phyloP scores from a whole-genome alignment of 371 early-diverging fungal genomes.

The Syncephalastrum monosporum region DNA sequence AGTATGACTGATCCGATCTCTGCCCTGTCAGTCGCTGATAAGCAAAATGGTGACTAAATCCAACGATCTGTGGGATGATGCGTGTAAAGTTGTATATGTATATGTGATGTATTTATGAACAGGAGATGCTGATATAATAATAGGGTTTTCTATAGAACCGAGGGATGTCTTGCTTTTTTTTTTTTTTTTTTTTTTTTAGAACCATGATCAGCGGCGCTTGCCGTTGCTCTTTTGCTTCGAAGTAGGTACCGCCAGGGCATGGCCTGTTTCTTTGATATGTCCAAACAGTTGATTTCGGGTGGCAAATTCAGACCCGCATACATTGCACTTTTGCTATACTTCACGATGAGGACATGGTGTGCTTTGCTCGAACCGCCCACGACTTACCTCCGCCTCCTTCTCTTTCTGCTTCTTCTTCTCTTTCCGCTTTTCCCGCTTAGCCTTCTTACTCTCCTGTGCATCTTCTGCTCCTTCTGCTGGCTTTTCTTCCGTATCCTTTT shows the following conservation, averaged over 20 bases:
- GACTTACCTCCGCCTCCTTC: background rate
- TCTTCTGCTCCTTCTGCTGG: slow-evolving; percentile 23
- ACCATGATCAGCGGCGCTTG: slow-evolving; percentile 1
- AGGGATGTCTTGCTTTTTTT: slow-evolving; percentile 1
- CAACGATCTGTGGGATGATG: no score
- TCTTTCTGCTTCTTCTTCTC: slow-evolving; percentile 53
- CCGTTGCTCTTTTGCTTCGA: no score
- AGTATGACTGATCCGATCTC: no score
- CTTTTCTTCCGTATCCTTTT: slow-evolving; percentile 10
- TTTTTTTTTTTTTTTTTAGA: background rate
- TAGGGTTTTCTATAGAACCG: background rate
- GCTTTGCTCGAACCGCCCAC: background rate
- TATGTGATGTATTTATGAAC: no score
- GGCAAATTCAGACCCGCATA: slow-evolving; percentile 59
- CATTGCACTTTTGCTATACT: slow-evolving; percentile 55
- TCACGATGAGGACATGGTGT: background rate
- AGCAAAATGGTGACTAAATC: no score
- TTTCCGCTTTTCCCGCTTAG: slow-evolving; percentile 40
- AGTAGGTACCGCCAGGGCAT: slow-evolving; percentile 53
- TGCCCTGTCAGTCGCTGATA: no score
- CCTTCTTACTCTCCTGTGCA: slow-evolving; percentile 43
- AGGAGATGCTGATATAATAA: background rate
- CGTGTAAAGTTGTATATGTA: no score
- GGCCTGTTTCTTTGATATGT: slow-evolving; percentile 74
- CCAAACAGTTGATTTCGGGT: slow-evolving; percentile 72